Evolutionary conservation across 306 rosid species (phyloP).

Genomic region (Astragalus membranaceus): DNA sequence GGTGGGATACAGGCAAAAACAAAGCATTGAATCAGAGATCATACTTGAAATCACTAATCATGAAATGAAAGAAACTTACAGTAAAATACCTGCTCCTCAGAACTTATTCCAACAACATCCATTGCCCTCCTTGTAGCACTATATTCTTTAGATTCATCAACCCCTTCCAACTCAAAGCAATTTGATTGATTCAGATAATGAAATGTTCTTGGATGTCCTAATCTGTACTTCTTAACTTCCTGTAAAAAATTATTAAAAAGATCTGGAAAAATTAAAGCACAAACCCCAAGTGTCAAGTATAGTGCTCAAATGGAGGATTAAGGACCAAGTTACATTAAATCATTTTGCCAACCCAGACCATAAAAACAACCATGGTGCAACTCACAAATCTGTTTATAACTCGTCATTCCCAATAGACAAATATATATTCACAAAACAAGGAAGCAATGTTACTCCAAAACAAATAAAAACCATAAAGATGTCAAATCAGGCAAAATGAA

Average conservation of each 20-base stretch:
- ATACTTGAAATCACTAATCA: slow-evolving; percentile 7
- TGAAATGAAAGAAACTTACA: slow-evolving; percentile 18
- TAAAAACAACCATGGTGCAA: background rate
- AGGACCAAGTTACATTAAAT: background rate
- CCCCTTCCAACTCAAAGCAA: slow-evolving; percentile 72
- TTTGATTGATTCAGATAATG: slow-evolving; percentile 89
- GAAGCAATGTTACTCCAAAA: background rate
- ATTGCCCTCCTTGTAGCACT: slow-evolving; percentile 76
- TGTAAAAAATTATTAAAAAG: slow-evolving; percentile 17
- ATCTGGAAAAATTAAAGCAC: background rate
- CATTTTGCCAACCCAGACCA: background rate
- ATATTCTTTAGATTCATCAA: slow-evolving; percentile 83
- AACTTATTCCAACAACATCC: slow-evolving; percentile 91
- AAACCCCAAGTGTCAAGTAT: background rate
- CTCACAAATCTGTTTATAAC: background rate
- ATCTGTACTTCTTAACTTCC: slow-evolving; percentile 75
- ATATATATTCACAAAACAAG: background rate
- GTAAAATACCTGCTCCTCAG: slow-evolving; percentile 71
- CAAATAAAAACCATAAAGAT: background rate
- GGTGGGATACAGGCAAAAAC: background rate
- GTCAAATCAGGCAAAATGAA: background rate
- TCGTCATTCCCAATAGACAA: background rate
- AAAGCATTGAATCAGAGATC: slow-evolving; percentile 16
- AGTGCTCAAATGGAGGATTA: background rate
- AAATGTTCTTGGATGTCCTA: slow-evolving; percentile 76